Base-by-base conservation (phyloP, 2,329 filamentous ascomycete species). In the Pezicula carpinea region DNA sequence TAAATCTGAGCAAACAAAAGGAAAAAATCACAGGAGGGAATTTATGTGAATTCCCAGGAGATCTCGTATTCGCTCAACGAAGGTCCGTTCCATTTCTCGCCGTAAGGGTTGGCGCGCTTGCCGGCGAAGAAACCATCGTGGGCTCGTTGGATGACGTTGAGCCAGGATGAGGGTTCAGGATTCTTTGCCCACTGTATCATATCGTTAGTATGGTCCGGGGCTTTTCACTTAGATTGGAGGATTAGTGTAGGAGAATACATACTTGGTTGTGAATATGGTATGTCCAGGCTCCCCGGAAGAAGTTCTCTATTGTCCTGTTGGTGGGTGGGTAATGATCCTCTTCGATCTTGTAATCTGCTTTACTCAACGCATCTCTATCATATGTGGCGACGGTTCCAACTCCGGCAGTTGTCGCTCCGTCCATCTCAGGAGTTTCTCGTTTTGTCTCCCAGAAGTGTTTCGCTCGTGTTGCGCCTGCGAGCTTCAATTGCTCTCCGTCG, bases 181-280 rank as follows among this genome's bases (percentile, higher is more conserved):
- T 76, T 71, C 56, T 76, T 78, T 38, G 69, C 56, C 76, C 76
- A 79, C 73, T 78, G 43, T 48, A 39, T 17, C n/a, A 29, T 21
- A 23, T 45, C 31, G 51, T 61, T 43, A 58, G 49, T 47, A 32
- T 32, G 21, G 18, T 19, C 6, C 11, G 13, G 11, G 6, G 13
- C n/a, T 18, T 13, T 11, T 11, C 7, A 21, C 7, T 19, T 35
- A 14, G 8, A 26, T 22, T 17, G 15, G 26, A 17, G n/a, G 34
- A 32, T 22, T 22, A 34, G 33, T n/a, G n/a, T 39, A 35, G 34
- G 34, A 13, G n/a, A 26, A n/a, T 8, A 60, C 69, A 61, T 61
- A 76, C 74, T 65, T 77, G 75, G 52, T 79, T 79, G 56, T 79
- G 75, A 49, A 78, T 72, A 57, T 79, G 76, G 57, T 79, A 79